phyloP scores from a whole-genome alignment of 148 eudicot genomes.

The Rhododendron griersonianum region DNA sequence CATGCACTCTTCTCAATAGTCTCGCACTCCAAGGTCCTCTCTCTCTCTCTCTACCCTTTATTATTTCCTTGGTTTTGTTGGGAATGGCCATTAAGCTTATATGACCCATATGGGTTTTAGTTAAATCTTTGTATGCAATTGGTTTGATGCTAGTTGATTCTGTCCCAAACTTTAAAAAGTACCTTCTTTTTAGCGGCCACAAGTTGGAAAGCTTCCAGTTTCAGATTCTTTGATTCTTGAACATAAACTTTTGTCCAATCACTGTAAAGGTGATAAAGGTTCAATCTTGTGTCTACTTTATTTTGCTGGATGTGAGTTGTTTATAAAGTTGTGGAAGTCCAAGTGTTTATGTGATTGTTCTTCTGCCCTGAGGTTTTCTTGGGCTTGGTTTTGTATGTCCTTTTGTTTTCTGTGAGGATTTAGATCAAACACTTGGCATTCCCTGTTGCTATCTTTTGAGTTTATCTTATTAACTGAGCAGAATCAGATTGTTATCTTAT shows the following conservation, averaged over 20 bases:
- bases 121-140: background rate
- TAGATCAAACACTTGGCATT: background rate
- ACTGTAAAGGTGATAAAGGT: background rate
- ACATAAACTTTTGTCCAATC: background rate
- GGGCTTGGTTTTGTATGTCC: background rate
- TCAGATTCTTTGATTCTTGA: background rate
- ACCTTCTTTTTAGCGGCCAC: background rate
- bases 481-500: background rate
- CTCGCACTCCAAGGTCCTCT: constrained; percentile 16
- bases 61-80: background rate
- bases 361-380: constrained; percentile 3
- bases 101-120: background rate
- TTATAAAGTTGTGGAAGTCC: background rate
- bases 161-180: background rate
- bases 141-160: background rate
- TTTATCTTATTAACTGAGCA: background rate
- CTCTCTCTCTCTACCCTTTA: constrained; percentile 1
- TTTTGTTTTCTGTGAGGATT: background rate
- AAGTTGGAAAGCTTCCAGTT: background rate
- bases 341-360: background rate
- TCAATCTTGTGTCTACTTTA: background rate
- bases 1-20: constrained; percentile 18
- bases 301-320: background rate
- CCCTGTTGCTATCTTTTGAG: background rate
- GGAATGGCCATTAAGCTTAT: background rate